These are phyloP conservation scores for Penicillium janthinellum DNA, from an alignment of 2,329 filamentous ascomycete species.

Conservation along the genomic window DNA sequence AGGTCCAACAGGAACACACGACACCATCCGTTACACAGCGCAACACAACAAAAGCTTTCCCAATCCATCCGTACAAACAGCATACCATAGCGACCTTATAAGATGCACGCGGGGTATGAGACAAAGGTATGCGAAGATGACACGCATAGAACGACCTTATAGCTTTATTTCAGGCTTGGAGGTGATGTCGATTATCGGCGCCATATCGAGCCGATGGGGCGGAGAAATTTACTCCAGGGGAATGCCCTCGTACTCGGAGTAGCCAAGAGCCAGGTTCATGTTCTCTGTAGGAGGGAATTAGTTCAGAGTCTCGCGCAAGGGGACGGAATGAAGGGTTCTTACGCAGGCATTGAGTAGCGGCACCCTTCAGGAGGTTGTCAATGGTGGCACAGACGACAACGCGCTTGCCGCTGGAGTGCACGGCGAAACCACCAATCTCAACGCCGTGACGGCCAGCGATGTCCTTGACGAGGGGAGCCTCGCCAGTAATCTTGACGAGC, in stretches of 20 bases:
- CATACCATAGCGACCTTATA: conserved; percentile 31
- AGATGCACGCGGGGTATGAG: conserved; percentile 36
- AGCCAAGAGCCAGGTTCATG: conserved; percentile 90
- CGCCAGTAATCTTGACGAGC: conserved; percentile 87
- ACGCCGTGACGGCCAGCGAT: conserved; percentile 85
- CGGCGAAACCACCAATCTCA: conserved; percentile 94
- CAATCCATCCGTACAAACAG: conserved; percentile 19
- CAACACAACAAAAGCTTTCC: not conserved
- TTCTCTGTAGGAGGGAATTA: conserved; percentile 62
- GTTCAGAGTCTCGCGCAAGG: not conserved
- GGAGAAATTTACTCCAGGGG: conserved; percentile 55
- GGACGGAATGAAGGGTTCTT: conserved; percentile 47
- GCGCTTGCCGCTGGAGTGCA: conserved; percentile 83
- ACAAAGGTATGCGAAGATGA: conserved; percentile 19
- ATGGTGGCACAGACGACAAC: conserved; percentile 94
- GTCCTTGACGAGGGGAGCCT: conserved; percentile 80
- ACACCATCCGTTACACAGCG: conserved; percentile 2
- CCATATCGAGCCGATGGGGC: not conserved
- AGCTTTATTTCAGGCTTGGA: not conserved
- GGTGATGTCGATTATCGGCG: not conserved
- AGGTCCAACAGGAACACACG: not conserved
- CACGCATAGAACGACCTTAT: conserved; percentile 1
- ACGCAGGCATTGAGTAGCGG: conserved; percentile 89
- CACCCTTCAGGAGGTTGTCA: conserved; percentile 91
- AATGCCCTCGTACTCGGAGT: conserved; percentile 86